Evolutionary conservation across 2,329 filamentous ascomycete genomes (phyloP), one percentile per base, ranked within the genome.

Genomic region (Massarina eburnea): DNA sequence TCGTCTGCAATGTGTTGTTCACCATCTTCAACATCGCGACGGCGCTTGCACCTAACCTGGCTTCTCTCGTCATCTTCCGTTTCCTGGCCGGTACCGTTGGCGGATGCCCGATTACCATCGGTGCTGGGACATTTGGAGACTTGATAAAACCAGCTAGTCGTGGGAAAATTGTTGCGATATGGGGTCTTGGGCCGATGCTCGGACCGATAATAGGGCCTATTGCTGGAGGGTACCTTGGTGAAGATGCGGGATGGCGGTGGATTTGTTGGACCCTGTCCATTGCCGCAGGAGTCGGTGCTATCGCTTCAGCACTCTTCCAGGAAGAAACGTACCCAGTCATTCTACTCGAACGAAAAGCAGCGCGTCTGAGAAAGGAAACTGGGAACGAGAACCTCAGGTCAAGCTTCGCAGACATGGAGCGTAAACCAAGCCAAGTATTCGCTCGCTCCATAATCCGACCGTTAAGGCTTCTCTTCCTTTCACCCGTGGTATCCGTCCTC

Each of bases 21-120:
- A 76, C 79, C 44, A 56, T 77, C 6, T 85, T 80, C 73, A 80
- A 80, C 43, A 75, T 87, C 45, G 81, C 1, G 78, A 79, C 3
- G 65, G 61, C 9, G 64, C 84, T 15, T 61, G 61, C 18, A 61
- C 76, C 12, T 70, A 84, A 26, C 75, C 83, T 41, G 22, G 43
- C 22, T 8, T 30, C 30, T 17, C 37, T 59, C 17, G 39, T 47
- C 21, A 74, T 77, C 10, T 85, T 81, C 54, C 76, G 79, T 3
- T 79, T 82, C 58, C 64, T 81, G 30, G 47, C 56, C 12, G 64
- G 66, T 14, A 44, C 41, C 10, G 39, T 46, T 35, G 49, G 51
- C n/a, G 53, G 50, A 2, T 45, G 52, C 18, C 39, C 40, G 51
- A 3, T 48, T 59, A 27, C 55, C 58, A 4, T 49, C 55, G 24